Conservation (phyloP, 2,329 filamentous ascomycete species). For the Aspergillus japonicus region DNA sequence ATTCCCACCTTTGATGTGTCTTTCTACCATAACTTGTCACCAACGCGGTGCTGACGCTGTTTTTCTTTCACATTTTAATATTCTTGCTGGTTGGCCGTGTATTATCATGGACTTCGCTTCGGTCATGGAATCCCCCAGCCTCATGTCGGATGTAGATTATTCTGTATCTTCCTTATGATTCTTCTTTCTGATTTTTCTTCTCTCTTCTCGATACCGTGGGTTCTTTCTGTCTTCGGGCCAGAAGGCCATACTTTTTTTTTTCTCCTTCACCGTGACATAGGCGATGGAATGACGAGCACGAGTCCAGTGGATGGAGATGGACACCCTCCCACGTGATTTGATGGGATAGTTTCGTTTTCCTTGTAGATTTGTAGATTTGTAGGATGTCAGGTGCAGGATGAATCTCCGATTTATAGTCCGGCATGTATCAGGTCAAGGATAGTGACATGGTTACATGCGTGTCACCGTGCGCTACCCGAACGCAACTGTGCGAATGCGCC, state of each 20-base stretch:
- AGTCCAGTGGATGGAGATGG: neutral
- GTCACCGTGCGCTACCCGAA: too few species aligned
- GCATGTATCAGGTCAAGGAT: too few species aligned
- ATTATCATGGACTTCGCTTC: slow-evolving; percentile 5
- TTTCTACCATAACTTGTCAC: neutral
- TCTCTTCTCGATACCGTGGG: neutral
- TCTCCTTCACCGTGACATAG: neutral
- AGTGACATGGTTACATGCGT: too few species aligned
- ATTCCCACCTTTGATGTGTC: slow-evolving; percentile 10
- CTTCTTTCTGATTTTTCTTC: neutral
- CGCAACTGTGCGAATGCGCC: neutral
- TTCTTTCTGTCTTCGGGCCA: neutral
- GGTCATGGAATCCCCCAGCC: neutral
- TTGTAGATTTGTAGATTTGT: neutral
- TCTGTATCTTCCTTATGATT: neutral
- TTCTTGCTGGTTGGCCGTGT: slow-evolving; percentile 3
- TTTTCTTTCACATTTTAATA: neutral
- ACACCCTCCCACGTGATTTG: neutral
- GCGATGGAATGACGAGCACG: neutral
- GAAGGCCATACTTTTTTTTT: neutral
- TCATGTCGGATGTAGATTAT: slow-evolving; percentile 8
- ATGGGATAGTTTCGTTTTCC: neutral
- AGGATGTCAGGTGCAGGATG: too few species aligned
- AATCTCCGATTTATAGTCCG: too few species aligned
- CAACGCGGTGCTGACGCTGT: neutral